Base-by-base conservation (phyloP, 495 filamentous ascomycete species). In the Talaromyces wortmannii region DNA sequence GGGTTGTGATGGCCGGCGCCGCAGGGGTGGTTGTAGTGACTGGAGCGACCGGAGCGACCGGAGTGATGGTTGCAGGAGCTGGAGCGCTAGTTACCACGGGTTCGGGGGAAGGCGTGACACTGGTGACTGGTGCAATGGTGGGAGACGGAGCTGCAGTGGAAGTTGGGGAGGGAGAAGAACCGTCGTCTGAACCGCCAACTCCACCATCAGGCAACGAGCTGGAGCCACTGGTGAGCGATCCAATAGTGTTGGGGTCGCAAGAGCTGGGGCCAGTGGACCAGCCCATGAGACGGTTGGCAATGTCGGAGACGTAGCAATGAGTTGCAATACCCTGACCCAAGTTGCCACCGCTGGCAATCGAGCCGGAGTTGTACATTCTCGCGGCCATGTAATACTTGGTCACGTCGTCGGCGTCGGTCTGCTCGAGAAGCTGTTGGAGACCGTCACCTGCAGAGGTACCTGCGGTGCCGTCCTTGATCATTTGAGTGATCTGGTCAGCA, bases 301-400 rank as follows among this genome's bases (percentile, higher is more conserved):
- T 61, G 56, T 85, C 81, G 6, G 74, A 76, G 31, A 71, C 64
- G 58, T 85, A 85, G 66, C 79, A 82, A 61, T 72, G 68, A 31
- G 81, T 83, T 17, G 79, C 77, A 42, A 64, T 58, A 11, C 79
- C 81, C 10, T 62, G 58, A 53, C 71, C 72, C n/a, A 83, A 63
- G 62, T 83, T 78, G 7, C 72, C 73, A 31, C 58, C 62, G 13
- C 62, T 6, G 31, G 57, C 72, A 36, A 83, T 50, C 12, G 70
- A 73, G 55, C 82, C 81, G 31, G 80, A 81, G 72, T 85, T 85
- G 67, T 83, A 85, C 49, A 74, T 69, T 45, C 79, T 70, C 5
- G 79, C 77, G 5, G 72, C 77, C 50, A 65, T 65, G 67, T 83
- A 83, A 65, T 70, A 80, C 18, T 63, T 62, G 11, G 66, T 54